A percentile compares a stretch with the other conserved stretches of the same genome.
Conservation (phyloP, 2,329 filamentous ascomycete genomes). For the Aspergillus sp. region DNA sequence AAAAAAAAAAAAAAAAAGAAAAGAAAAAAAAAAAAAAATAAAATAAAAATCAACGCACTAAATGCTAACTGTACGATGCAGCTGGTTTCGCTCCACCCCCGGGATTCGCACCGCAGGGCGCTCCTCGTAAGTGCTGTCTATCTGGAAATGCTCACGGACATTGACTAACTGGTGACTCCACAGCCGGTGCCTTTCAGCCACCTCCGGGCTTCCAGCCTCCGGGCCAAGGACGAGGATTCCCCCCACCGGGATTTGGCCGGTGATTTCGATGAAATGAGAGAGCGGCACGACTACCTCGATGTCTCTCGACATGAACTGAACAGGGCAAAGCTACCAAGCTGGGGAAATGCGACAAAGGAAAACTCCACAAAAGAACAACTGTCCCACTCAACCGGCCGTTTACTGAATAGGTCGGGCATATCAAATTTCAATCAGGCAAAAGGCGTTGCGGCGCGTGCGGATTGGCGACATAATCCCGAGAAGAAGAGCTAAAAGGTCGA, state of each 20-base stretch:
- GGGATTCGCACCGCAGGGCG: constrained; percentile 39
- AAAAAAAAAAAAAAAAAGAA: too few relatives aligned
- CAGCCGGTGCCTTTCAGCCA: constrained; percentile 47
- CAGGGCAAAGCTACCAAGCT: constrained; percentile 1
- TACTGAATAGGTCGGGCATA: constrained; percentile 19
- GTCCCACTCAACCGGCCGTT: constrained; percentile 10
- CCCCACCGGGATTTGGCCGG: constrained; percentile 44
- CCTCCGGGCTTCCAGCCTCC: constrained; percentile 69
- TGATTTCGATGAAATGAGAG: constrained; percentile 20
- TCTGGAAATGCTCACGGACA: constrained; percentile 3
- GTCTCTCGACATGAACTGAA: constrained; percentile 13
- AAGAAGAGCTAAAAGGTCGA: constrained; percentile 19
- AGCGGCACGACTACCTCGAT: constrained; percentile 16
- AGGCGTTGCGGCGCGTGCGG: constrained; percentile 37
- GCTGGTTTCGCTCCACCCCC: constrained; percentile 42
- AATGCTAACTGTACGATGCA: constrained; percentile 10
- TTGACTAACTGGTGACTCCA: constrained; percentile 31
- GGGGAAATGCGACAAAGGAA: constrained; percentile 6
- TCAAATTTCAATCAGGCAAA: constrained; percentile 26
- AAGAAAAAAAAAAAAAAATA: too few relatives aligned
- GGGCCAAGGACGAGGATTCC: constrained; percentile 44
- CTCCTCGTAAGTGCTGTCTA: constrained; percentile 35
- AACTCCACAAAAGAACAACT: constrained; percentile 4
- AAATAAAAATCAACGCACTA: not conserved
- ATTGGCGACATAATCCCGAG: constrained; percentile 25